Evolutionary conservation across 768 basidiomycete species (phyloP).

Genomic region (Suillus plorans): DNA sequence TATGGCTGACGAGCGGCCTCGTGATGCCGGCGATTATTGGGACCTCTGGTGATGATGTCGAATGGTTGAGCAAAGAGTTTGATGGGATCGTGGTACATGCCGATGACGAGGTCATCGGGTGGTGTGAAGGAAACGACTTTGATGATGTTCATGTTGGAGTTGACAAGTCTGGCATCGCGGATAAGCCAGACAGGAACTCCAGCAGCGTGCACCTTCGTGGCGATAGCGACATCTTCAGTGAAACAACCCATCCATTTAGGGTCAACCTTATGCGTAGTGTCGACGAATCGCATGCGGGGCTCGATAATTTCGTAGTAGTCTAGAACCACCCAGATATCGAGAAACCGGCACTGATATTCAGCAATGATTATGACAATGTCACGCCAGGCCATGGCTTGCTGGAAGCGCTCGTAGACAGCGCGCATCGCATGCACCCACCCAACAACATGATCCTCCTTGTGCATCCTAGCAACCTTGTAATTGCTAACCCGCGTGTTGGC

Average conservation of each 20-base stretch:
- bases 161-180: background rate
- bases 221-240: background rate
- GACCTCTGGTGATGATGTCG: background rate
- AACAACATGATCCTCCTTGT: background rate
- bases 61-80: background rate
- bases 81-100: background rate
- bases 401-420: background rate
- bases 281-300: background rate
- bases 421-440: background rate
- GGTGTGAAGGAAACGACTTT: background rate
- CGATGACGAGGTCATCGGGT: background rate
- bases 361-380: background rate
- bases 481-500: background rate
- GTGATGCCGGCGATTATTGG: background rate
- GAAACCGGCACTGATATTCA: background rate
- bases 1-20: background rate
- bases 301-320: background rate
- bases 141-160: background rate
- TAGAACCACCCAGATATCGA: background rate
- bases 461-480: background rate
- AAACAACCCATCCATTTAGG: slow-evolving; percentile 3
- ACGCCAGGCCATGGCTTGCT: background rate
- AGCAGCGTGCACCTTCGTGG: background rate
- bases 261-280: background rate
- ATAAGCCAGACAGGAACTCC: slow-evolving; percentile 2